Evolutionary conservation across 192 early-diverging fungal genomes (phyloP).

Genomic region (Backusella mclennaniae): DNA sequence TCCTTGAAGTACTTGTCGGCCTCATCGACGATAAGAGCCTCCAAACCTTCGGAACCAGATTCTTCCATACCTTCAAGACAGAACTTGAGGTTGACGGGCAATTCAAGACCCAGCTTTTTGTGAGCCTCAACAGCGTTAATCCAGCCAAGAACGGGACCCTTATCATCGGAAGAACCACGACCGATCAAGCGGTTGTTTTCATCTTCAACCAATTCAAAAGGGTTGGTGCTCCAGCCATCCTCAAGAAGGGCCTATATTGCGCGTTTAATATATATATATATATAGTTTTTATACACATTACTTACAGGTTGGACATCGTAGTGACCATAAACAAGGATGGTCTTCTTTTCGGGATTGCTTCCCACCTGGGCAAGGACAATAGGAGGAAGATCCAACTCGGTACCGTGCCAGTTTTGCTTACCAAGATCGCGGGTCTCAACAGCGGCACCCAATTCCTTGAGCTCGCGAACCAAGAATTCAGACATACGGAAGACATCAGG

Average conservation of each 20-base stretch:
- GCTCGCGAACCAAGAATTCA: conserved; percentile 76
- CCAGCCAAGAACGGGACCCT: conserved; percentile 98
- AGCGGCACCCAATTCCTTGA: conserved; percentile 68
- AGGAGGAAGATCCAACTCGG: conserved; percentile 80
- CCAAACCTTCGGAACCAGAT: conserved; percentile 91
- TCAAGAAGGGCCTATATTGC: conserved; percentile 57
- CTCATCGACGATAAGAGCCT: conserved; percentile 83
- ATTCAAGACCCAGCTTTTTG: conserved; percentile 84
- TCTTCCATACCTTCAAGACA: conserved; percentile 97
- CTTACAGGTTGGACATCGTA: conserved; percentile 97
- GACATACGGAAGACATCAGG: conserved; percentile 88
- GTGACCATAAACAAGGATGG: conserved; percentile 95
- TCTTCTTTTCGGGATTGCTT: conserved; percentile 90
- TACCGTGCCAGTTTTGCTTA: conserved; percentile 81
- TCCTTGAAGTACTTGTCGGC: conserved; percentile 87
- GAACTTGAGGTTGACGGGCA: conserved; percentile 95
- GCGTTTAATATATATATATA: background rate
- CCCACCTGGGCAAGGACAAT: conserved; percentile 92
- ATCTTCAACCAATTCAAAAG: conserved; percentile 86
- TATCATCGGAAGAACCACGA: conserved; percentile 95
- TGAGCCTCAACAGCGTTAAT: conserved; percentile 94
- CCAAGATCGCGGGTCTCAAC: conserved; percentile 71
- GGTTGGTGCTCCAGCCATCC: conserved; percentile 92
- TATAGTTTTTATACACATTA: background rate
- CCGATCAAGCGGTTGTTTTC: conserved; percentile 82